Conservation (phyloP, 2,329 filamentous ascomycete genomes). For the Alternaria sp. region DNA sequence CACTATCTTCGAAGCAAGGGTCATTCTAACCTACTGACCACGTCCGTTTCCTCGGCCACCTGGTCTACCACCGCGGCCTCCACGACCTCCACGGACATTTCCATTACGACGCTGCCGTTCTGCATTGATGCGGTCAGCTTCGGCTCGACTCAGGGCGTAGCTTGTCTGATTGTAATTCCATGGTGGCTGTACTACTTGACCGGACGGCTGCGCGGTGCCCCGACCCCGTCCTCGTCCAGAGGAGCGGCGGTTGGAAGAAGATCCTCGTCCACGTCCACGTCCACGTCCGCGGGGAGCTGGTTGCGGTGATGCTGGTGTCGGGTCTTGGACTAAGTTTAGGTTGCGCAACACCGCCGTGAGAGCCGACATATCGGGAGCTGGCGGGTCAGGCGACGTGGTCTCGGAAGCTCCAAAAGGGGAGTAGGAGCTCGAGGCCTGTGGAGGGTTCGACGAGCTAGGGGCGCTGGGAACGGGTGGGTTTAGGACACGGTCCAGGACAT, state of each 20-base stretch:
- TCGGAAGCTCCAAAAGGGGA: neutral
- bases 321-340: neutral
- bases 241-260: neutral
- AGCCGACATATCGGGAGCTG: neutral
- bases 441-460: neutral
- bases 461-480: neutral
- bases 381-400: neutral
- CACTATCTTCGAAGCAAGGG: neutral
- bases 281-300: neutral
- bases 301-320: neutral
- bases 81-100: neutral
- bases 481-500: neutral
- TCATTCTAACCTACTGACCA: neutral
- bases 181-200: neutral
- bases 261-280: neutral
- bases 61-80: neutral
- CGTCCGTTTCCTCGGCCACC: neutral
- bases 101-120: neutral
- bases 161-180: neutral
- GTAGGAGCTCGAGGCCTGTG: neutral
- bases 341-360: neutral
- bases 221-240: neutral
- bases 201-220: neutral
- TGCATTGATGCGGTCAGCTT: neutral
- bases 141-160: neutral